Evolutionary conservation across 164 flowering plant genomes (phyloP).

Genomic region (Warburgia ugandensis): DNA sequence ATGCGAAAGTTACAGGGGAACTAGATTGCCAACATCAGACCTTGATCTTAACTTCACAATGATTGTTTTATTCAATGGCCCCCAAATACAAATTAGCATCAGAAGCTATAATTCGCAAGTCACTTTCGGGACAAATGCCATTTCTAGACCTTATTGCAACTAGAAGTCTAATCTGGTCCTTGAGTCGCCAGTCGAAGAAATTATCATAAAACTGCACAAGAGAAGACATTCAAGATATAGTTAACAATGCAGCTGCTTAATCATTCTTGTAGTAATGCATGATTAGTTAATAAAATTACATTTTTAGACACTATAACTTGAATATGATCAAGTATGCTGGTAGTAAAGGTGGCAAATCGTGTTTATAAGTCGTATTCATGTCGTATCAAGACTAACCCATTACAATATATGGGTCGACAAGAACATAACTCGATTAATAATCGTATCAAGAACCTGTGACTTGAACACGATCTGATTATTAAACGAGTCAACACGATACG

Average conservation of each 20-base stretch:
- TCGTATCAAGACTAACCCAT: too few relatives aligned
- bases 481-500: too few relatives aligned
- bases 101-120: conserved; percentile 39
- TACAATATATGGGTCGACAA: too few relatives aligned
- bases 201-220: conserved; percentile 84
- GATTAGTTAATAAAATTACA: not conserved
- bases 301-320: too few relatives aligned
- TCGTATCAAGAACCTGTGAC: too few relatives aligned
- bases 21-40: conserved; percentile 44
- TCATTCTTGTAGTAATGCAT: not conserved
- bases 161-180: conserved; percentile 45
- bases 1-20: conserved; percentile 43
- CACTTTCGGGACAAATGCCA: conserved; percentile 40
- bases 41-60: conserved; percentile 65
- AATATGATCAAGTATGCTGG: too few relatives aligned
- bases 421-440: too few relatives aligned
- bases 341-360: too few relatives aligned
- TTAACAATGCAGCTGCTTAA: too few relatives aligned
- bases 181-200: conserved; percentile 63
- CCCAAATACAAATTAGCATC: conserved; percentile 67
- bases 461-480: too few relatives aligned
- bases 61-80: conserved; percentile 39
- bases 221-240: too few relatives aligned
- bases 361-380: too few relatives aligned
- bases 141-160: conserved; percentile 36